phyloP scores from a whole-genome alignment of 306 rosid genomes.

The Cicer judaicum region DNA sequence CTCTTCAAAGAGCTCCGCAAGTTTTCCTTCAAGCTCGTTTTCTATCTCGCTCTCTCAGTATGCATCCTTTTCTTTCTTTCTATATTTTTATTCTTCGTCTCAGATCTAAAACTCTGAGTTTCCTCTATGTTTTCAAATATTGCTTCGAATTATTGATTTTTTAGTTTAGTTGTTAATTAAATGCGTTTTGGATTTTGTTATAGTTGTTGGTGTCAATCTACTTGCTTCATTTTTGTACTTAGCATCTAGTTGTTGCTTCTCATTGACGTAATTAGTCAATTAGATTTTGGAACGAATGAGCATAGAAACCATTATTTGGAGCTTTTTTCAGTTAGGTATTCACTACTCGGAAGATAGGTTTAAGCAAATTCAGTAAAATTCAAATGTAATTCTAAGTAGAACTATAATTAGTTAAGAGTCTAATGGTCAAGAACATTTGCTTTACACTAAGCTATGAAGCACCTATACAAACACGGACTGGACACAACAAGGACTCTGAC shows the following conservation, averaged over 20 bases:
- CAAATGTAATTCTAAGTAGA: conserved; percentile 8
- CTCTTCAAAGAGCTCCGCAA: conserved; percentile 99
- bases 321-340: conserved; percentile 3
- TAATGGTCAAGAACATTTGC: conserved; percentile 21
- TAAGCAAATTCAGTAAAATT: conserved; percentile 11
- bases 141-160: conserved; percentile 5
- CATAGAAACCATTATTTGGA: not conserved
- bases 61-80: conserved; percentile 39
- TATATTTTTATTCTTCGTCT: not conserved
- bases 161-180: conserved; percentile 3
- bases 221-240: conserved; percentile 20
- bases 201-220: conserved; percentile 1
- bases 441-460: not conserved
- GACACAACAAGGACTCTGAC: too few relatives aligned
- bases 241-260: conserved; percentile 16
- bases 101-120: conserved; percentile 38
- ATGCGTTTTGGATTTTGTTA: not conserved
- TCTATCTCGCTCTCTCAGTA: conserved; percentile 94
- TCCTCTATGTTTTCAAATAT: not conserved
- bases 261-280: not conserved
- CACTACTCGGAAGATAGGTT: conserved; percentile 1
- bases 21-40: conserved; percentile 98
- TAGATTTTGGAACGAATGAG: conserved; percentile 12
- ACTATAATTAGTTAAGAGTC: conserved; percentile 28
- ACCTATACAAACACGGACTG: too few relatives aligned